Base-by-base conservation (phyloP, 441 rosid species). In the Populus hybrid region DNA sequence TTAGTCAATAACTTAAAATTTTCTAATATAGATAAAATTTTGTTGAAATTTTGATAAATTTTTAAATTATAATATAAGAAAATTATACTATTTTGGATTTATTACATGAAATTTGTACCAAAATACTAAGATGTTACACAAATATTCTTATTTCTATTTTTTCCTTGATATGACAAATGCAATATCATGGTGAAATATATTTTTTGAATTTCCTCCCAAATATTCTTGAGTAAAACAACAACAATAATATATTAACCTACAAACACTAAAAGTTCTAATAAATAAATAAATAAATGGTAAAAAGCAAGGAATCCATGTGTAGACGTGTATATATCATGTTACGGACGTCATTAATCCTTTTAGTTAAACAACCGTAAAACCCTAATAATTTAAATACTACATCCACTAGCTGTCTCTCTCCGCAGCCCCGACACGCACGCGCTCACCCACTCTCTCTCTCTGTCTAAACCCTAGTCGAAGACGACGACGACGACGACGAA, bases 371-470 rank as follows among this genome's bases (percentile, higher is more conserved):
- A 84, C 91, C 84, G 87, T 84, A 90, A 94, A 91, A 29, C 97
- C 97, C 97, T 93, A 93, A 84, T 78, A 75, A 85, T 90, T 92
- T 90, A 93, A 88, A 84, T 93, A 90, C 84, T 4, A 0, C 61
- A 53, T 74, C 67, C 68, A 36, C 68, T 16, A 21, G 0, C 68
- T 10, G 77, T 81, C 80, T 82, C 85, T 80, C 79, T 82, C 79
- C 69, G 74, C 69, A 38, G 14, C 67, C 75, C 83, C 14, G 31
- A 64, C 68, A 24, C 68, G 31, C 16, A 64, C 68, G 31, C 29
- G 8, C 68, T 3, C 79, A 72, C 82, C 72, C 79, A 9, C 72
- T 78, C 76, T 64, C 74, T 20, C 10, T 38, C 1, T 53, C 64
- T 10, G 56, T 20, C 59, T 9, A 68, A 81, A 64, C 21, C n/a